A percentile compares a stretch with the other conserved stretches of the same genome.
These are phyloP conservation scores for Daedalea quercina DNA, from an alignment of 768 basidiomycete species.

Conservation along the genomic window DNA sequence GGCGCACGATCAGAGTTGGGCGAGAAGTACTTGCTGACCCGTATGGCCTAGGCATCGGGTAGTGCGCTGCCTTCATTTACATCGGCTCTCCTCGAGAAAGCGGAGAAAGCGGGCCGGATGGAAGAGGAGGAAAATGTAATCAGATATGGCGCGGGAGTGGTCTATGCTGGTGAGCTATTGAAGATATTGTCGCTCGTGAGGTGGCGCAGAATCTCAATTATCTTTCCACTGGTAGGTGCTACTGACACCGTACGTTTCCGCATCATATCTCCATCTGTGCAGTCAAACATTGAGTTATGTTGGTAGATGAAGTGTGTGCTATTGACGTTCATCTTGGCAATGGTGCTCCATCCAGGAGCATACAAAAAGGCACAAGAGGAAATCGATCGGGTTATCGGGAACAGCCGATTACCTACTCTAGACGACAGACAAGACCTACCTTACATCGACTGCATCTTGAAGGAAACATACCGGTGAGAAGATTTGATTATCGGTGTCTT, in stretches of 20 bases:
- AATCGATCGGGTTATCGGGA: slow-evolving; percentile 19
- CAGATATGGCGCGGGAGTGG: not conserved
- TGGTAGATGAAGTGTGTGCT: not conserved
- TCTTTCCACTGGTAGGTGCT: slow-evolving; percentile 6
- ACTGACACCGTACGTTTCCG: slow-evolving; percentile 15
- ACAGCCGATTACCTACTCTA: slow-evolving; percentile 19
- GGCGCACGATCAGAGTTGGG: not conserved
- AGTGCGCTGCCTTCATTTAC: not conserved
- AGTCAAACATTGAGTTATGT: not conserved
- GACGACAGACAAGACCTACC: slow-evolving; percentile 19
- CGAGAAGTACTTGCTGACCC: not conserved
- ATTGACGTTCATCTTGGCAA: slow-evolving; percentile 20
- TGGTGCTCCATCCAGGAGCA: slow-evolving; percentile 21
- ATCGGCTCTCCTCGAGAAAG: not conserved
- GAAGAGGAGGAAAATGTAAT: not conserved
- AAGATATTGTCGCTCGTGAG: too few relatives aligned
- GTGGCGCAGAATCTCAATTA: too few relatives aligned
- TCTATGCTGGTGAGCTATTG: not conserved
- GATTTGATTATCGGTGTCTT: not conserved
- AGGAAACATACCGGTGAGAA: slow-evolving; percentile 21
- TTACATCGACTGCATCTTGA: slow-evolving; percentile 20
- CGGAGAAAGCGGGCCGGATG: not conserved
- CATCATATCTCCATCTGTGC: not conserved
- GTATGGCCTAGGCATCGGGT: not conserved
- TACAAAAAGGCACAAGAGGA: slow-evolving; percentile 21